Evolutionary conservation across 257 asterid genomes (phyloP).

Genomic region (Paraleonurus japonicus): DNA sequence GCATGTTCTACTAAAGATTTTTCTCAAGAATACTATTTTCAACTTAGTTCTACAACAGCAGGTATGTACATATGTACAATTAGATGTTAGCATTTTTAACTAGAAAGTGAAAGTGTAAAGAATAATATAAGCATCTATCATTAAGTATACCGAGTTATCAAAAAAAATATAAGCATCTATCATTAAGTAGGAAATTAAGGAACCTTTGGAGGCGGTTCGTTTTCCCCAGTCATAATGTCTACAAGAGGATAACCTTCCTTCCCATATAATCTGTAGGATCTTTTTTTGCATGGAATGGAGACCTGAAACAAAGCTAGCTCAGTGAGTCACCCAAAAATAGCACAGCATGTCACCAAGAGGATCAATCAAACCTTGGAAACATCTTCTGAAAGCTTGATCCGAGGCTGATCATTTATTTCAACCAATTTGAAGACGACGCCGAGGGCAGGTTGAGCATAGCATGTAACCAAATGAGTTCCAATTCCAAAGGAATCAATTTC

Average conservation of each 20-base stretch:
- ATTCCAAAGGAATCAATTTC: conserved; percentile 93
- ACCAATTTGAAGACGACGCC: conserved; percentile 96
- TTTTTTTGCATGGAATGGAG: conserved; percentile 95
- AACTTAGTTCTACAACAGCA: not conserved
- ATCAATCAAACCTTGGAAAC: conserved; percentile 74
- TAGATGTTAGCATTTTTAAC: not conserved
- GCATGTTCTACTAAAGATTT: not conserved
- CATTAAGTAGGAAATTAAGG: conserved; percentile 18
- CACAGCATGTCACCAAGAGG: conserved; percentile 13
- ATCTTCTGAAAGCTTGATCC: conserved; percentile 96
- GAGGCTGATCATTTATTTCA: conserved; percentile 92
- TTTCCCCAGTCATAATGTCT: conserved; percentile 91
- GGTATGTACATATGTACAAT: not conserved
- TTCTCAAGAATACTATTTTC: not conserved
- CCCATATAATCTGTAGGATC: conserved; percentile 86
- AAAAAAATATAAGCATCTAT: not conserved
- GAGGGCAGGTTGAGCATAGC: conserved; percentile 96
- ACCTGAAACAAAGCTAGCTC: conserved; percentile 53
- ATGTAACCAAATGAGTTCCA: conserved; percentile 96
- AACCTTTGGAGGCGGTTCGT: conserved; percentile 91
- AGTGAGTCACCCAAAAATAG: conserved; percentile 16
- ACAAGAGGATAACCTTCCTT: conserved; percentile 94
- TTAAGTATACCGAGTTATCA: too few species aligned
- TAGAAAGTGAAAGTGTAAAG: not conserved
- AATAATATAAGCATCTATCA: not conserved